Conservation (phyloP, 2,329 filamentous ascomycete genomes). For the Botrytis cinerea region DNA sequence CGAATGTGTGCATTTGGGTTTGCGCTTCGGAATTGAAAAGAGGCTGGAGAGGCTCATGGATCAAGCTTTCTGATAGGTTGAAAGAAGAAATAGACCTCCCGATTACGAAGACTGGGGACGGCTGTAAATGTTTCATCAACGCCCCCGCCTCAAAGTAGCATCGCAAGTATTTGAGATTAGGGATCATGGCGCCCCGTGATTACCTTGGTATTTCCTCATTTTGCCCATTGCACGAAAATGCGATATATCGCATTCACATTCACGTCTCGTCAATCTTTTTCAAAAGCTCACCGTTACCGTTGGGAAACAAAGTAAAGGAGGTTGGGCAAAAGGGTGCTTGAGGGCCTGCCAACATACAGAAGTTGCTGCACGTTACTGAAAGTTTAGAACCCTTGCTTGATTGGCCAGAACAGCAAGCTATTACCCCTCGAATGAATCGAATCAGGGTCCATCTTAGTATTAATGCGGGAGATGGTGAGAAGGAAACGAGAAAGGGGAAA, state of each 20-base stretch:
- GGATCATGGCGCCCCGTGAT: constrained; percentile 21
- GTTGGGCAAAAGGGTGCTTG: constrained; percentile 22
- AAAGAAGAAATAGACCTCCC: background rate
- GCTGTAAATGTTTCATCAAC: constrained; percentile 14
- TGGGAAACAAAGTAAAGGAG: constrained; percentile 11
- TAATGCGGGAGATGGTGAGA: background rate
- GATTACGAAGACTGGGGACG: constrained; percentile 1
- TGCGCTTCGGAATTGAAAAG: background rate
- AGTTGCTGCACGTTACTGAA: constrained; percentile 23
- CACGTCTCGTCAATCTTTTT: constrained; percentile 10
- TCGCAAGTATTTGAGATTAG: constrained; percentile 14
- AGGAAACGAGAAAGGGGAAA: constrained; percentile 15
- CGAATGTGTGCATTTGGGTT: background rate
- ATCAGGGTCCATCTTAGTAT: constrained; percentile 22
- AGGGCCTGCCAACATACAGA: constrained; percentile 21
- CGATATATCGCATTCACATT: constrained; percentile 21
- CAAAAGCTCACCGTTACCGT: constrained; percentile 21
- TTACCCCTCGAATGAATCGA: constrained; percentile 23
- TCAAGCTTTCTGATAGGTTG: background rate
- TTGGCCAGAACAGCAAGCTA: constrained; percentile 13
- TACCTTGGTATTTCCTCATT: constrained; percentile 14
- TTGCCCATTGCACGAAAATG: constrained; percentile 15
- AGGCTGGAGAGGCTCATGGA: background rate
- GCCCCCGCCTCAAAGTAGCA: constrained; percentile 20
- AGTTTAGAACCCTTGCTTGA: background rate